These are phyloP conservation scores for Pleurotus tuoliensis DNA, from an alignment of 768 basidiomycete species.

Conservation along the genomic window DNA sequence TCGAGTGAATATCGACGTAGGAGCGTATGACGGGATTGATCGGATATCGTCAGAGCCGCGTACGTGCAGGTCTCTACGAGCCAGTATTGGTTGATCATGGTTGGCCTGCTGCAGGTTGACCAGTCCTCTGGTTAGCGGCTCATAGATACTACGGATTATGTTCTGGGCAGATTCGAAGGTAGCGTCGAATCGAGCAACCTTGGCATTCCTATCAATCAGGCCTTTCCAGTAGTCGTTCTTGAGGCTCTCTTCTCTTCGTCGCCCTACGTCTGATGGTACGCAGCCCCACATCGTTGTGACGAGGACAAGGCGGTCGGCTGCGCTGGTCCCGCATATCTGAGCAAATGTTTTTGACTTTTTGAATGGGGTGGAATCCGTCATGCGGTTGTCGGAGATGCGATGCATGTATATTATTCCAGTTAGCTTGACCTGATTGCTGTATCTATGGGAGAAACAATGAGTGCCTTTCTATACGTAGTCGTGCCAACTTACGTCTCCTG, in stretches of 20 bases:
- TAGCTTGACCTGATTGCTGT: constrained; percentile 17
- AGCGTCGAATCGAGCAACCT: constrained; percentile 1
- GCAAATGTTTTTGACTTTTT: constrained; percentile 46
- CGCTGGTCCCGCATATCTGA: constrained; percentile 41
- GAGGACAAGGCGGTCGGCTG: constrained; percentile 43
- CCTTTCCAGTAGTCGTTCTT: constrained; percentile 7
- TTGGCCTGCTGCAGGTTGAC: constrained; percentile 7
- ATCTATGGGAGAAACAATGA: constrained; percentile 12
- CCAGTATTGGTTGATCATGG: background rate
- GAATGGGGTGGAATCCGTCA: constrained; percentile 33
- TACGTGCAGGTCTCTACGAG: background rate
- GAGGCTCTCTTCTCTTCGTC: constrained; percentile 6
- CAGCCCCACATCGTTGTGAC: constrained; percentile 47
- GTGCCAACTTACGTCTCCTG: constrained; percentile 9
- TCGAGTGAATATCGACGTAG: no score
- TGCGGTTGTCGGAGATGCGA: constrained; percentile 35
- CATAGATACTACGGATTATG: background rate
- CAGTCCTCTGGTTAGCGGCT: background rate
- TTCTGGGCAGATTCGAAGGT: constrained; percentile 5
- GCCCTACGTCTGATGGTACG: constrained; percentile 16
- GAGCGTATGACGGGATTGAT: constrained; percentile 5
- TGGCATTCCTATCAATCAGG: constrained; percentile 2
- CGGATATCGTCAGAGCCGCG: background rate
- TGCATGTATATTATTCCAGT: constrained; percentile 39
- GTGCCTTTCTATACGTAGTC: no score